Percentiles rank a stretch among this genome's conserved stretches.
These are phyloP conservation scores for Zygnema cylindricum DNA, from an alignment of 139 green algal species.

Conservation along the genomic window DNA sequence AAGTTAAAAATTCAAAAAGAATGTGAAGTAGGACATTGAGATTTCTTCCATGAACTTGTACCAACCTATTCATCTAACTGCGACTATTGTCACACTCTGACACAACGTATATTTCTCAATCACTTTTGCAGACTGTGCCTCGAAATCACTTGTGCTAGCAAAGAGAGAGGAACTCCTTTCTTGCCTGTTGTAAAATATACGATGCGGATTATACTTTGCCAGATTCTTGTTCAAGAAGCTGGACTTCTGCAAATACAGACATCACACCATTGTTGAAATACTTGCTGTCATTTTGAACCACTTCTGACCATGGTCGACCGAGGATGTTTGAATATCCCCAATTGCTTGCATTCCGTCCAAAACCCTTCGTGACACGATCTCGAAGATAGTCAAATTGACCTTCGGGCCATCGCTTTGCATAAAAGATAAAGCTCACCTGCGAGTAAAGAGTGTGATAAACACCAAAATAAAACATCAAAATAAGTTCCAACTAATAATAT, in stretches of 20 bases:
- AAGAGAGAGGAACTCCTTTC: too few relatives aligned
- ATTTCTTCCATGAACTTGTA: too few relatives aligned
- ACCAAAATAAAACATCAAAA: not conserved
- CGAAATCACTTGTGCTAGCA: too few relatives aligned
- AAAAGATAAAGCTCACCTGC: conserved; percentile 57
- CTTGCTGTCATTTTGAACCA: conserved; percentile 47
- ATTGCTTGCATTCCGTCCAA: conserved; percentile 51
- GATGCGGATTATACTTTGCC: too few relatives aligned
- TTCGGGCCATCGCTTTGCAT: conserved; percentile 47
- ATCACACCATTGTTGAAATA: conserved; percentile 57
- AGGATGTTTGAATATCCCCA: conserved; percentile 55
- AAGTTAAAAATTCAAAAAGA: too few relatives aligned
- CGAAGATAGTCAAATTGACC: conserved; percentile 49
- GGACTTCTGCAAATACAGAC: conserved; percentile 53
- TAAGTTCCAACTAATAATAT: not conserved
- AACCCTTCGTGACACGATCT: conserved; percentile 48
- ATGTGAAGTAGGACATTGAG: too few relatives aligned
- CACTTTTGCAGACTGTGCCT: too few relatives aligned
- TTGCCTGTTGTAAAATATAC: too few relatives aligned
- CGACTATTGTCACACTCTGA: too few relatives aligned
- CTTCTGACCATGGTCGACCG: conserved; percentile 41
- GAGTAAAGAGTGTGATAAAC: not conserved
- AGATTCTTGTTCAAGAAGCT: conserved; percentile 10
- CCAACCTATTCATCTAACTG: too few relatives aligned
- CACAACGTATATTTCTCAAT: too few relatives aligned